These are phyloP conservation scores for Lodderomyces orthopsilosis DNA, from an alignment of 1,139 yeast genomes.

Conservation along the genomic window DNA sequence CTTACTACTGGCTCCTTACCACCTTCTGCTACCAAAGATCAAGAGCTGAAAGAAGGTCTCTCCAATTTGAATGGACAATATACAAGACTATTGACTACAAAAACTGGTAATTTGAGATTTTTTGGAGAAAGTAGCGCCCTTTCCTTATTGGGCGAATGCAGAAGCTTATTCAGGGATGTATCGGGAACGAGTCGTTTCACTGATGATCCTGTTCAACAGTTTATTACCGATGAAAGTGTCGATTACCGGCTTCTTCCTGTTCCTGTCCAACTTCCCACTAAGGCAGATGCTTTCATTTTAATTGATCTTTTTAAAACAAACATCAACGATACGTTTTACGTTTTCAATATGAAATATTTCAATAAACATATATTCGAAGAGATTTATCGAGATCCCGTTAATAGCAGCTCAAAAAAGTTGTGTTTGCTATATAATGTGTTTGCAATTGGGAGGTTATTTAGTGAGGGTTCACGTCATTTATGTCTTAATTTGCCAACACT, in stretches of 20 bases:
- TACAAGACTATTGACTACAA: slow-evolving; percentile 18
- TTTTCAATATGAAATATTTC: slow-evolving; percentile 33
- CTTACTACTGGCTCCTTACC: slow-evolving; percentile 17
- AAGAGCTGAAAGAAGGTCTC: slow-evolving; percentile 12
- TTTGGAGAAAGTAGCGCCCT: slow-evolving; percentile 27
- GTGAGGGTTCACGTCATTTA: slow-evolving; percentile 15
- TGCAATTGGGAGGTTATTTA: slow-evolving; percentile 38
- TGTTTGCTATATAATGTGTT: slow-evolving; percentile 32
- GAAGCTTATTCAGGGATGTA: slow-evolving; percentile 18
- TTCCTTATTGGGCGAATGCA: slow-evolving; percentile 23
- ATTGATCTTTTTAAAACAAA: slow-evolving; percentile 30
- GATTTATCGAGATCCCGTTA: slow-evolving; percentile 22
- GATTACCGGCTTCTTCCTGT: slow-evolving; percentile 19
- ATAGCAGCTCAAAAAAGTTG: slow-evolving; percentile 10
- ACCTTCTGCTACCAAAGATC: background rate
- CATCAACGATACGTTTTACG: slow-evolving; percentile 33
- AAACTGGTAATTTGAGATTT: slow-evolving; percentile 20
- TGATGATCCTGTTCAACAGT: slow-evolving; percentile 31
- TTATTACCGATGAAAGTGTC: slow-evolving; percentile 29
- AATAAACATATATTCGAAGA: slow-evolving; percentile 19
- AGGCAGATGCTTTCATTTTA: slow-evolving; percentile 24
- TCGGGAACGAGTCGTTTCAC: slow-evolving; percentile 23
- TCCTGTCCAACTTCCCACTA: slow-evolving; percentile 22
- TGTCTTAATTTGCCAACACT: slow-evolving; percentile 17
- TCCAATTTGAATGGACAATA: slow-evolving; percentile 16